A percentile compares a stretch with the other conserved stretches of the same genome.
Conservation (phyloP, 148 eudicot species). For the Nyssa sinensis region DNA sequence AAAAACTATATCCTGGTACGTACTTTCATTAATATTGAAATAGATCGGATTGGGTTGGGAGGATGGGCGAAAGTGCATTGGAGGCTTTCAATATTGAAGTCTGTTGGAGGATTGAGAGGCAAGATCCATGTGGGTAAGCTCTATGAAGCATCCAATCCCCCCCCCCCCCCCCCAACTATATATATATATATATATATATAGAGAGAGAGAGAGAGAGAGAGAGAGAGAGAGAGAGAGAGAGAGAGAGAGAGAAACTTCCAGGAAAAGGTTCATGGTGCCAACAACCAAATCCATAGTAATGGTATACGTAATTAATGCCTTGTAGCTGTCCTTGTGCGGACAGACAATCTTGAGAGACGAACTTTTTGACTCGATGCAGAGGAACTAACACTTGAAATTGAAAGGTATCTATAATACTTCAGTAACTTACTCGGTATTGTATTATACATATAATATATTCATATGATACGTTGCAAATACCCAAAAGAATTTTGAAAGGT, state of each 20-base stretch:
- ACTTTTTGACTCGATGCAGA: slow-evolving; percentile 10
- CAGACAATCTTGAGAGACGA: slow-evolving; percentile 2
- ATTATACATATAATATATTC: no score
- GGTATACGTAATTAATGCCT: background rate
- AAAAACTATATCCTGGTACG: no score
- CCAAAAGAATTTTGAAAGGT: no score
- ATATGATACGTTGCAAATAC: no score
- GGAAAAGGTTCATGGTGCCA: slow-evolving; percentile 17
- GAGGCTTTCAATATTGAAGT: slow-evolving; percentile 10
- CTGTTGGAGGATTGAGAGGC: slow-evolving; percentile 11
- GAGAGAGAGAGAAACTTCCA: slow-evolving; percentile 8
- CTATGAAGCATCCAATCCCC: background rate
- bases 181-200: no score
- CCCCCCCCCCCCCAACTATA: background rate
- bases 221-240: slow-evolving; percentile 15
- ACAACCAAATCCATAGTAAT: slow-evolving; percentile 11
- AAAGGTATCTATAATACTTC: no score
- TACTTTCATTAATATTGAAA: slow-evolving; percentile 1
- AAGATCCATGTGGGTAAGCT: slow-evolving; percentile 13
- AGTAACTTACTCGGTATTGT: no score
- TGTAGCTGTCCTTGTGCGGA: background rate
- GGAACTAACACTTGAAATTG: no score
- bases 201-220: background rate
- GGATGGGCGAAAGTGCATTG: slow-evolving; percentile 14
- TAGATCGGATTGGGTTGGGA: background rate